Conservation (phyloP, 805 yeast species). For the Candida tallmaniae region DNA sequence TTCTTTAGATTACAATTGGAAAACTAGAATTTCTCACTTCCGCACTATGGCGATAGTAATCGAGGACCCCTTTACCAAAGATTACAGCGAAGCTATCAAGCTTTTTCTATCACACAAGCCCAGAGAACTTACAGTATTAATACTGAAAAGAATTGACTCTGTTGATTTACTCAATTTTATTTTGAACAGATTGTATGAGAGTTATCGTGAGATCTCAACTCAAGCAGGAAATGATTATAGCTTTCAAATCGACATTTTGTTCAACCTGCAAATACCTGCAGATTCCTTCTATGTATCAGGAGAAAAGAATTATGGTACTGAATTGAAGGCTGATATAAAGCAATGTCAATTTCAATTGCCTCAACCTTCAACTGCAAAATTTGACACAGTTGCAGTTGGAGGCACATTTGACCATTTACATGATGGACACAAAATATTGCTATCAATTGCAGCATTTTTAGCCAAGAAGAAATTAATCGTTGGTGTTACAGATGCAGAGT, state of each 20-base stretch:
- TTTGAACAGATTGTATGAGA: constrained; percentile 26
- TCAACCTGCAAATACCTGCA: constrained; percentile 13
- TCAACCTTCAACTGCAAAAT: neutral
- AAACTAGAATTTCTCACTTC: too few relatives aligned
- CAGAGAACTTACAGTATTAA: constrained; percentile 20
- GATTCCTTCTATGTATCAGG: neutral
- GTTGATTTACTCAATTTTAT: constrained; percentile 21
- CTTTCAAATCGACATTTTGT: constrained; percentile 26
- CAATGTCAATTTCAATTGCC: constrained; percentile 1
- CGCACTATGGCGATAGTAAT: constrained; percentile 8
- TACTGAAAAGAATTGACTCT: constrained; percentile 16
- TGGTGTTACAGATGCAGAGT: constrained; percentile 77
- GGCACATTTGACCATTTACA: constrained; percentile 98
- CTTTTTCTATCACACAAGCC: constrained; percentile 2
- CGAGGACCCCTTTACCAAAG: constrained; percentile 6
- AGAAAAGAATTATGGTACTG: neutral
- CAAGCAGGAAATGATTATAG: constrained; percentile 18
- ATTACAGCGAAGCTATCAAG: constrained; percentile 8
- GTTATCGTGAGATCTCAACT: constrained; percentile 18
- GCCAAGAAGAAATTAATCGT: constrained; percentile 55
- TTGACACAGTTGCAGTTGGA: constrained; percentile 61
- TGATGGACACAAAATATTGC: constrained; percentile 86
- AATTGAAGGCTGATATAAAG: constrained; percentile 1
- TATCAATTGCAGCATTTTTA: constrained; percentile 67
- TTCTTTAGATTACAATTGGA: too few relatives aligned